Evolutionary conservation across 371 early-diverging fungal genomes (phyloP), one percentile per base, ranked within the genome.

Genomic region (Mucor indicus): DNA sequence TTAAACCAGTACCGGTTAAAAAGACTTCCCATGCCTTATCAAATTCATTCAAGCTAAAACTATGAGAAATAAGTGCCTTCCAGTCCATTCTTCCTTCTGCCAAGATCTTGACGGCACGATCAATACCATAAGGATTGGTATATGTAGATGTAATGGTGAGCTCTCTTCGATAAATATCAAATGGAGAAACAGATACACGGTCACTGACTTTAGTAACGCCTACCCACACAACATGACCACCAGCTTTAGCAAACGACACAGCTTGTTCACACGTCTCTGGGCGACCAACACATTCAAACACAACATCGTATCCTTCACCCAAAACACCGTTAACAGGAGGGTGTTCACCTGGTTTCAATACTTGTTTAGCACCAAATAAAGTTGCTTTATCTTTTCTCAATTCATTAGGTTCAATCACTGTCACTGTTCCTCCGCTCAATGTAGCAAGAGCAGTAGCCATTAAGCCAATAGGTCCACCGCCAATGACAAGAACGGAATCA

Each of bases 101-200:
- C 33, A 80, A 55, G 24, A 80, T 65, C 25, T 70, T 74, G 36
- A 80, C 69, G 15, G 81, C 81, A 42, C 79, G 67, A 20, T 69
- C 77, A 68, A 80, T 80, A 36, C 75, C 76, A 48, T 50, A 78
- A 6, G 77, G 77, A 37, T 80, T 80, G 25, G 81, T 80, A 36
- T 77, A 80, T 1, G 81, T 72, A 4, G 79, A 78, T 29, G 69
- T 68, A 29, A 80, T 74, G n/a, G 79, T 78, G 25, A 80, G 54
- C 48, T 80, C 81, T 10, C 67, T 75, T 27, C 77, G 69, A 38
- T 80, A 80, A 1, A 80, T 60, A 42, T 72, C 67, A 48, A 77
- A 80, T 2, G 81, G 81, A 4, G 71, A 68, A 0, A 80, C 62
- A 13, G 72, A 54, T 3, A 70, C 66, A 6, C 61, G 57, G 2